phyloP scores from a whole-genome alignment of 1,284 basidiomycete genomes.

The Sporisorium reilianum region DNA sequence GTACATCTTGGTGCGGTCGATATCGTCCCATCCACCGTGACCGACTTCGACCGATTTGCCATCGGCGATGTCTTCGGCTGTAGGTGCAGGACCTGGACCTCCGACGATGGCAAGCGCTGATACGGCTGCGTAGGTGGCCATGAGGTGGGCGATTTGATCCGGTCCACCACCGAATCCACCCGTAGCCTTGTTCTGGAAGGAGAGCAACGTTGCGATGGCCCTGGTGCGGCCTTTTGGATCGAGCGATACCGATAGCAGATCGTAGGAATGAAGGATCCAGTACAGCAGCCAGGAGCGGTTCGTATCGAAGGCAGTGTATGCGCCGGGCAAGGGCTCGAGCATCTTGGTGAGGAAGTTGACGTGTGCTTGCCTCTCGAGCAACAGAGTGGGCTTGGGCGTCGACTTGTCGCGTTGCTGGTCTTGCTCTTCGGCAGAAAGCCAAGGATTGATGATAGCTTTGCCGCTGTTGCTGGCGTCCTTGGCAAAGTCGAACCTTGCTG shows the following conservation, averaged over 20 bases:
- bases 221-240: conserved; percentile 47
- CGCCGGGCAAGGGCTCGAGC: conserved; percentile 60
- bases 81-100: conserved; percentile 71
- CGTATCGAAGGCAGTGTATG: conserved; percentile 63
- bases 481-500: conserved; percentile 31
- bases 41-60: conserved; percentile 73
- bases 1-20: conserved; percentile 77
- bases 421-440: conserved; percentile 35
- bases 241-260: conserved; percentile 58
- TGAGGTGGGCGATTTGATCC: conserved; percentile 85
- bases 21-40: conserved; percentile 69
- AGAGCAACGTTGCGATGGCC: conserved; percentile 65
- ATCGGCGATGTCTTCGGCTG: conserved; percentile 35
- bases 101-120: conserved; percentile 86
- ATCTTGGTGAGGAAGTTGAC: conserved; percentile 59
- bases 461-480: conserved; percentile 9
- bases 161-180: conserved; percentile 95
- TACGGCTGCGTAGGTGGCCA: conserved; percentile 90
- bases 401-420: conserved; percentile 23
- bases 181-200: conserved; percentile 59
- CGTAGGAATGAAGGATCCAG: conserved; percentile 65
- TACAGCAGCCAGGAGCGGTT: conserved; percentile 68
- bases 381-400: conserved; percentile 30
- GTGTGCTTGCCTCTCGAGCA: conserved; percentile 59
- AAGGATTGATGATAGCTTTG: conserved; percentile 36